Base-by-base conservation (phyloP, 2,329 filamentous ascomycete species). In the Pyrenochaeta sp. region DNA sequence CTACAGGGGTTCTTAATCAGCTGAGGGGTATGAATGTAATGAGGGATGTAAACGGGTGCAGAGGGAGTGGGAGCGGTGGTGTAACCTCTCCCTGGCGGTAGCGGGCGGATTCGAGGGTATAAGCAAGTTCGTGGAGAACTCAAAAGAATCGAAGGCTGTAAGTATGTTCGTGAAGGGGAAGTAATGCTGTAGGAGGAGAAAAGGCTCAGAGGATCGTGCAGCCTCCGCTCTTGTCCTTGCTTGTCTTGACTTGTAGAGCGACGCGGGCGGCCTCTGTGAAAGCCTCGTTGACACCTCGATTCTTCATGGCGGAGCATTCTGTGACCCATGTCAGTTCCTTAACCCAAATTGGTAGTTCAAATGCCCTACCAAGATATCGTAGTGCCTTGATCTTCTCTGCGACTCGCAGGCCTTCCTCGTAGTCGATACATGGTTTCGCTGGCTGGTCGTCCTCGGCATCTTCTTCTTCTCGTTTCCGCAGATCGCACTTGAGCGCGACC, bases 281-380 rank as follows among this genome's bases (percentile, higher is more conserved):
- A 43, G 95, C 95, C 80, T 99, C 95, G 79, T 98, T 97, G 74
- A 99, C 96, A 60, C 95, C 95, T 50, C 95, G 88, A 80, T 99
- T 99, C 81, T 93, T 90, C 89, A 98, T 98, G 56, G 95, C 95
- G 37, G 95, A 98, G 83, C 95, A 99, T 84, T 99, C 95, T 90
- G 71, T 37, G 3, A 47, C 24, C 40, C 24, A 32, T 19, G 47
- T 71, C 47, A 72, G 57, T 19, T 19, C 19, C 19, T 19, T 19
- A 19, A 19, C 19, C 19, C 19, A 19, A 19, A 19, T 19, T 19
- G 19, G 19, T 19, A 32, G 10, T 13, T 19, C 5, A 10, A 24
- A 34, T 5, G 9, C 65, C 81, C 57, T 82, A 90, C 88, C 88
- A 54, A 99, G 87, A 78, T 99, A 99, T 74, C 96, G 89, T 74